phyloP scores from a whole-genome alignment of 139 green algal genomes.

The Tetradesmus lagerheimii region DNA sequence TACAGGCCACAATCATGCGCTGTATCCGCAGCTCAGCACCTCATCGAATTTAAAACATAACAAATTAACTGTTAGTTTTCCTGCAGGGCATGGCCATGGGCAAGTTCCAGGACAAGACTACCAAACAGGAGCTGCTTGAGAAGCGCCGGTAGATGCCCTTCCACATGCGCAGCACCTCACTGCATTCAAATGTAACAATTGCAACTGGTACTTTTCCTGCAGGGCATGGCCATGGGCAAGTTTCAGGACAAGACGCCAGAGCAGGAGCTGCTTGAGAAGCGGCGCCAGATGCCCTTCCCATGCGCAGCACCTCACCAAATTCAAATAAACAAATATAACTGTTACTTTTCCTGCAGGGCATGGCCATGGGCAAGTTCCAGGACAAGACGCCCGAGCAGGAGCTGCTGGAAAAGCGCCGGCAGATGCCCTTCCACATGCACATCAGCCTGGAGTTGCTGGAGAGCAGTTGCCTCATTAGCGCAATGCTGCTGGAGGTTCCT shows the following conservation, averaged over 20 bases:
- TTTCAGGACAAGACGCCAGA: constrained; percentile 90
- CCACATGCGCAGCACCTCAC: constrained; percentile 99
- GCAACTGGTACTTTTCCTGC: constrained; percentile 49
- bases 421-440: constrained; percentile 99
- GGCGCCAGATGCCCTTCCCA: constrained; percentile 98
- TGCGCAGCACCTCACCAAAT: too few species aligned
- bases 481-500: constrained; percentile 97
- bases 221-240: constrained; percentile 81
- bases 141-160: constrained; percentile 97
- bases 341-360: constrained; percentile 71
- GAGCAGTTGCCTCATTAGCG: constrained; percentile 90
- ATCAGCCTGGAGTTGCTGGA: constrained; percentile 99
- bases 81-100: constrained; percentile 83
- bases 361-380: constrained; percentile 78
- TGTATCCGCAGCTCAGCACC: too few species aligned
- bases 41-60: too few species aligned
- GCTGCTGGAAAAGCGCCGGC: constrained; percentile 93
- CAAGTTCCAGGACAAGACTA: constrained; percentile 86
- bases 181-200: too few species aligned
- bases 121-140: constrained; percentile 98
- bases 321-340: too few species aligned
- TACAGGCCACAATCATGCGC: too few species aligned
- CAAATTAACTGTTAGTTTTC: background rate
- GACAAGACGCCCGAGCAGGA: constrained; percentile 96
- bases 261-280: constrained; percentile 98